Base-by-base conservation (phyloP, 257 asterid genomes). In the Verbascum thapsus region DNA sequence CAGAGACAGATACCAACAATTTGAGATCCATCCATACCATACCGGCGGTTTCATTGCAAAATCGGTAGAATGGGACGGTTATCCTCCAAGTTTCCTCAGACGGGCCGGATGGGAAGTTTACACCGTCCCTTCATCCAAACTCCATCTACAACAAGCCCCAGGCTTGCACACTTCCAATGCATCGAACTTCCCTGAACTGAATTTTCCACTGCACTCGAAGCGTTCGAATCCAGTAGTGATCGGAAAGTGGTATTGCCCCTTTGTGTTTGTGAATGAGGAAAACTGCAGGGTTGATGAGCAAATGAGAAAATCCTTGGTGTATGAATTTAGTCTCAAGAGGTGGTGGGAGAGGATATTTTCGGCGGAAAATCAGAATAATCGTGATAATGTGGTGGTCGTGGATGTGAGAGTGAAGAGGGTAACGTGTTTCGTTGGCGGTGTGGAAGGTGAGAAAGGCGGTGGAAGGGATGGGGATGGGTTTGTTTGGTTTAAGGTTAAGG, bases 341-440 rank as follows among this genome's bases (percentile, higher is more conserved):
- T 85, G 97, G 96, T 90, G 97, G 97, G 96, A 90, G 61, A 68
- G 70, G 63, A 78, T 90, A 54, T 81, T 79, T 23, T 58, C 67
- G 0, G 77, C 73, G 17, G 83, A 80, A 49, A 87, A 85, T 7
- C 79, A 69, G 30, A 56, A 26, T 7, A 19, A 49, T 18, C 49
- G 60, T 74, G 40, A 51, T 18, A 71, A 61, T 8, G 55, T 40
- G 0, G 88, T 87, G 23, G 76, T 39, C 2, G 72, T 90, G 10
- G 72, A 83, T 64, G 79, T 79, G 3, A 65, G 73, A 8, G 84
- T 90, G 54, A 85, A 63, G 67, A 84, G 80, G 72, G 47, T 80
- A 71, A n/a, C 76, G 8, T 76, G 85, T 49, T 20, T 76, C n/a
- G 79, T 83, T 0, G 49, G 43, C 10, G 96, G 95, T 4, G 64